A percentile compares a stretch with the other conserved stretches of the same genome.
phyloP scores from a whole-genome alignment of 163 green algal genomes.

The Chlamydomonas reinhardtii region DNA sequence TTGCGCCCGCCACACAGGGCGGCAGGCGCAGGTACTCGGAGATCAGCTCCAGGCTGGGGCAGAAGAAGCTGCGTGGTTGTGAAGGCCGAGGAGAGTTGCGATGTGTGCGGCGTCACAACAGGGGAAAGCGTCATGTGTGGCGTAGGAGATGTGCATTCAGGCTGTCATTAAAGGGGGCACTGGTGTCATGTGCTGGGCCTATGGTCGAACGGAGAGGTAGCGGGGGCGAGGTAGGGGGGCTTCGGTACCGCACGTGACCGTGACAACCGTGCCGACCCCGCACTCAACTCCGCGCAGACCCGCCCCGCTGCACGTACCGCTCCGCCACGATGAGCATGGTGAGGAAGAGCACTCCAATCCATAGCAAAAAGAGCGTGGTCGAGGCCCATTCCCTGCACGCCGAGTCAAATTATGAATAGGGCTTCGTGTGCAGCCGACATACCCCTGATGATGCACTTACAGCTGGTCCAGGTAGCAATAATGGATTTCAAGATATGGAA shows the following conservation, averaged over 20 bases:
- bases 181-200: too few relatives aligned
- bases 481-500: conserved; percentile 44
- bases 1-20: conserved; percentile 87
- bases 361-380: conserved; percentile 58
- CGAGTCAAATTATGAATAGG: neutral
- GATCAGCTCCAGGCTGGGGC: conserved; percentile 78
- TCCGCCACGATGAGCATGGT: conserved; percentile 64
- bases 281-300: neutral
- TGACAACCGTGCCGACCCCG: too few relatives aligned
- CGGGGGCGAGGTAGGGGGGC: too few relatives aligned
- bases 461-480: conserved; percentile 31
- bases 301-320: conserved; percentile 53
- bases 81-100: conserved; percentile 62
- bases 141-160: too few relatives aligned
- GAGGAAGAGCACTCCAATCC: conserved; percentile 56
- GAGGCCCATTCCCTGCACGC: conserved; percentile 47
- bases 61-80: conserved; percentile 63
- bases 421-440: neutral
- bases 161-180: too few relatives aligned
- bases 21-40: conserved; percentile 77
- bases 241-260: neutral
- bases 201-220: too few relatives aligned
- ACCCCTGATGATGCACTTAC: neutral
- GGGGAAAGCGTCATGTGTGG: too few relatives aligned
- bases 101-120: neutral